Base-by-base conservation (phyloP, 768 basidiomycete genomes). In the Boletus rubroflammeus region DNA sequence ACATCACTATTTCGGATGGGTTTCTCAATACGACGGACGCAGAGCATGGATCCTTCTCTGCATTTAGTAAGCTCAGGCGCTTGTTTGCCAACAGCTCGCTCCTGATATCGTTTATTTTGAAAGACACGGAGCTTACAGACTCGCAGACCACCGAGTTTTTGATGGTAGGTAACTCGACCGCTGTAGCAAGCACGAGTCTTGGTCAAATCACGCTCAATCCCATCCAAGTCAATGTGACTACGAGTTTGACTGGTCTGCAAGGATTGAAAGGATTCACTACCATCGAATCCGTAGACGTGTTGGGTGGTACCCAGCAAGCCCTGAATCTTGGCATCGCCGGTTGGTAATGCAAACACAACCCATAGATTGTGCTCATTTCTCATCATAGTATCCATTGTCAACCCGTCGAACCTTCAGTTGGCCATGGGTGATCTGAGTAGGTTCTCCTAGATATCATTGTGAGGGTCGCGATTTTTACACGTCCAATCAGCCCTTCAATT, bases 141-240 rank as follows among this genome's bases (percentile, higher is more conserved):
- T 63, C 71, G 15, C 67, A 72, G 26, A 64, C 53, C n/a, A 75
- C 76, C 31, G 67, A 77, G 10, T 88, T 89, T 68, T 72, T 73
- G 38, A 75, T 89, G 35, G 70, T 82, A 42, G 86, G 86, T 32
- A 73, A 77, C 56, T 82, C 86, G 50, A 73, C 75, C 19, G 81
- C 87, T 4, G 68, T 85, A 9, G 81, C 86, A 21, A 83, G 77
- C 57, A 77, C 77, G 62, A 81, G 78, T 63, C 75, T 88, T 50
- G 87, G 87, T 36, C 74, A 79, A 59, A 81, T 90, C 53, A 82
- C 80, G n/a, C 75, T 90, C 8, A 79, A 86, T 64, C 78, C 84
- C 6, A 88, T 90, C 67, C 81, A 80, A 53, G 85, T 90, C 65
- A 81, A 88, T 57, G 86, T 88, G 3, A 75, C 84, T 7, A 82